Base-by-base conservation (phyloP, 345 rosid species). In the Odontarrhena argentea region DNA sequence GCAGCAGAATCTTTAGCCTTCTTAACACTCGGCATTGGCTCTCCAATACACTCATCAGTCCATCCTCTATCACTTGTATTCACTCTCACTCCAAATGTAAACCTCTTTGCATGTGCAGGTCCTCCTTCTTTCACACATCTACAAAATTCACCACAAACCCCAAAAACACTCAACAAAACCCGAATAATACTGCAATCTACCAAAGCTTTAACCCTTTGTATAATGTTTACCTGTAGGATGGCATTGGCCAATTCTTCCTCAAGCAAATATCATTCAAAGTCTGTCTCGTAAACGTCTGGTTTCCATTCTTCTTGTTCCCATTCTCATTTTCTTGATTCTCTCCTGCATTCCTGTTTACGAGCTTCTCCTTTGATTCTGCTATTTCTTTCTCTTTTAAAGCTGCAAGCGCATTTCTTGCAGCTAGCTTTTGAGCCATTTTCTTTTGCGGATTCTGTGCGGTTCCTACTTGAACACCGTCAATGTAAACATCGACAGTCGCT, bases 401-500 rank as follows among this genome's bases (percentile, higher is more conserved):
- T 15, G 78, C 93, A 9, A 94, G 96, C 0, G 99, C 93, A 68
- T 91, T 94, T 79, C 99, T 83, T 0, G 99, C 99, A 14, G 99
- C 99, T 58, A 91, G 91, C 77, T 94, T 94, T 80, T 94, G 99
- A 36, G 99, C 99, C 99, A 94, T 94, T 83, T 94, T 94, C 89
- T 91, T 94, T 74, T 91, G 97, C 0, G 96, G 91, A 68, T 94
- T 94, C 69, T 88, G 96, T 36, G 99, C 99, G 3, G 88, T 81
- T 60, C 99, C 99, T 2, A 91, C 77, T 70, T 87, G 95, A 11
- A 91, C 77, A 13, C 99, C 99, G 62, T 94, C 99, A 9, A 94
- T 82, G 76, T 81, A 94, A 24, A 94, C 99, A 85, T 94, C 96
- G 46, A 94, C 97, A 10, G 95, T 91, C 13, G 97, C 99, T 76